Percentiles rank a stretch among this genome's conserved stretches.
Conservation (phyloP, 2,329 filamentous ascomycete species). For the Colletotrichum neosansevieriae region DNA sequence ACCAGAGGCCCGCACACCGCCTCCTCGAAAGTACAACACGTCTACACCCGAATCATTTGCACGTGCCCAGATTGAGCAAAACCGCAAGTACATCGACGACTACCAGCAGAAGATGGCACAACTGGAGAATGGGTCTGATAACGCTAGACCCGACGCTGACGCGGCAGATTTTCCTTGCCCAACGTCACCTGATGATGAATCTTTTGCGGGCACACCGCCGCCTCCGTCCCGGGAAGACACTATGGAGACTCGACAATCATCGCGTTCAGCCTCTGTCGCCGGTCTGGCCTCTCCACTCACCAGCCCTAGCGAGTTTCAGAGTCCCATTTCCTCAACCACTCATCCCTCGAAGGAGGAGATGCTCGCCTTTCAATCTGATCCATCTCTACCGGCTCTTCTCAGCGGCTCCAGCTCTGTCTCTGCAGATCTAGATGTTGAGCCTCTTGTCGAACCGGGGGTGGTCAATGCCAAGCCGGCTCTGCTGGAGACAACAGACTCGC, state of each 20-base stretch:
- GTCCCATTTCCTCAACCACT: constrained; percentile 58
- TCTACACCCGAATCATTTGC: constrained; percentile 56
- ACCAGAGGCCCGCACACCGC: constrained; percentile 52
- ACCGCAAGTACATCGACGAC: constrained; percentile 50
- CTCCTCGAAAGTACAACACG: constrained; percentile 51
- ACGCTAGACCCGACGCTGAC: constrained; percentile 37
- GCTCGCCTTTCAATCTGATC: constrained; percentile 70
- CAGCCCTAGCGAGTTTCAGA: constrained; percentile 65
- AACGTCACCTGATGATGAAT: constrained; percentile 60
- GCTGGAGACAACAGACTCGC: constrained; percentile 65
- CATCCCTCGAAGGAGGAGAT: constrained; percentile 59
- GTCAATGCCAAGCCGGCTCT: constrained; percentile 57
- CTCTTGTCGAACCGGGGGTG: constrained; percentile 63
- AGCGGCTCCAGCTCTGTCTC: constrained; percentile 75
- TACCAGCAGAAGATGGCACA: constrained; percentile 49
- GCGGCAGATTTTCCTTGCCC: constrained; percentile 54
- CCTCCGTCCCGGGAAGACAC: constrained; percentile 56
- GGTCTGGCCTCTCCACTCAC: constrained; percentile 64
- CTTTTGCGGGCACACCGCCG: constrained; percentile 40
- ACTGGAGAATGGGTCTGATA: constrained; percentile 42
- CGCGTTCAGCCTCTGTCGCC: constrained; percentile 64
- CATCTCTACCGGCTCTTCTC: constrained; percentile 72
- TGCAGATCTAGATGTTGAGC: constrained; percentile 71
- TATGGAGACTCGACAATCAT: constrained; percentile 60
- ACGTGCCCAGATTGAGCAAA: constrained; percentile 50